phyloP scores from a whole-genome alignment of 2,329 filamentous ascomycete species.

The Hymenoscyphus albidus region DNA sequence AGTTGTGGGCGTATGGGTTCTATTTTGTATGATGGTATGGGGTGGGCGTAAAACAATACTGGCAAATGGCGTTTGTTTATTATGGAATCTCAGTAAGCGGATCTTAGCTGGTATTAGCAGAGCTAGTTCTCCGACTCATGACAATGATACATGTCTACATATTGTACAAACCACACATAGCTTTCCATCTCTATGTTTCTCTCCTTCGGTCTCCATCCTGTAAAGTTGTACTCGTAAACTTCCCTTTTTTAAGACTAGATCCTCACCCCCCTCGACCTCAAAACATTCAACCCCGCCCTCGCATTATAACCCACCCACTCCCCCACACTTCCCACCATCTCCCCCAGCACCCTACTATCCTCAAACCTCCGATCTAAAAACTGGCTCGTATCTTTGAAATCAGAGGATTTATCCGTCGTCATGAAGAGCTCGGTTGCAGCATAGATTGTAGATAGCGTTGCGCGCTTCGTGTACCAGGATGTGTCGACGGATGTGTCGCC shows the following conservation, averaged over 20 bases:
- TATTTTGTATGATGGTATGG: not conserved
- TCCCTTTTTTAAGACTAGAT: slow-evolving; percentile 40
- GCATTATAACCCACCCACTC: slow-evolving; percentile 83
- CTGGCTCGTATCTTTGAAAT: slow-evolving; percentile 71
- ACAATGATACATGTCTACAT: not conserved
- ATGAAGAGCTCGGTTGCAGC: slow-evolving; percentile 86
- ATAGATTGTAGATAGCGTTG: slow-evolving; percentile 61
- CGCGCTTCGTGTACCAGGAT: slow-evolving; percentile 79
- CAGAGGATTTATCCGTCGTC: slow-evolving; percentile 76
- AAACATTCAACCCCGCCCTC: slow-evolving; percentile 70
- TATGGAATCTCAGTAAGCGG: not conserved
- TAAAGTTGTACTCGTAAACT: not conserved
- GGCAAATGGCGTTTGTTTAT: not conserved
- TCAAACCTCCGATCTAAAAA: slow-evolving; percentile 71
- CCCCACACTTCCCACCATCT: slow-evolving; percentile 58
- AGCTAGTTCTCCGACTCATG: not conserved
- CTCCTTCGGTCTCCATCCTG: not conserved
- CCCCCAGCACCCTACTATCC: slow-evolving; percentile 62
- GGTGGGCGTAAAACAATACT: not conserved
- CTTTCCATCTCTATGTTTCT: not conserved
- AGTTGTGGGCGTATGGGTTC: not conserved
- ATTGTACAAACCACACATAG: not conserved
- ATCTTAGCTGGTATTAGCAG: not conserved
- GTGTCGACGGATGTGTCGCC: slow-evolving; percentile 79
- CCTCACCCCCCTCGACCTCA: slow-evolving; percentile 82